A percentile compares a stretch with the other conserved stretches of the same genome.
Conservation (phyloP, 164 flowering plant genomes). For the Aristolochia contorta region DNA sequence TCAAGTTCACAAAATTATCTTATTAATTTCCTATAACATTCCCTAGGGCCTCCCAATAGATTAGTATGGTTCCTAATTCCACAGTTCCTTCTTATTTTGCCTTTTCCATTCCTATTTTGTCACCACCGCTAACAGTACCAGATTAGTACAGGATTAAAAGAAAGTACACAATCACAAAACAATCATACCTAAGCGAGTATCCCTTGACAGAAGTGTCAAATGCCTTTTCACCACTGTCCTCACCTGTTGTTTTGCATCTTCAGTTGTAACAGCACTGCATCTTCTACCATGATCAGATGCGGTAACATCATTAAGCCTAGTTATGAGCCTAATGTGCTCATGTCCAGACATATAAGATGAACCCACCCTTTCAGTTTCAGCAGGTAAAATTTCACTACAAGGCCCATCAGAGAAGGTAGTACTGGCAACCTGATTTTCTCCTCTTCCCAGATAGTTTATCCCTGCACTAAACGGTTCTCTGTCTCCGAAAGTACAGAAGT, state of each 20-base stretch:
- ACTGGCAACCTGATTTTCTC: constrained; percentile 17
- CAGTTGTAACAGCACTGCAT: constrained; percentile 15
- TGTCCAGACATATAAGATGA: constrained; percentile 5
- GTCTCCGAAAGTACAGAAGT: constrained; percentile 12
- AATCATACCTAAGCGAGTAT: constrained; percentile 39
- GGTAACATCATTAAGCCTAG: constrained; percentile 16
- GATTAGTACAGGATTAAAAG: too few relatives aligned
- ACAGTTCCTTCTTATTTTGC: too few relatives aligned
- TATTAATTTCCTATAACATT: too few relatives aligned
- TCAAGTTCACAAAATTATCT: too few relatives aligned
- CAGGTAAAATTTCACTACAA: constrained; percentile 16
- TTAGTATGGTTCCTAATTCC: too few relatives aligned
- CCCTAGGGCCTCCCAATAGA: too few relatives aligned
- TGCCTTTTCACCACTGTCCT: constrained; percentile 37
- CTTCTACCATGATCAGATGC: constrained; percentile 11
- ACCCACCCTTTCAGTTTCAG: constrained; percentile 20
- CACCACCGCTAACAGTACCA: too few relatives aligned
- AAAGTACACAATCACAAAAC: neutral
- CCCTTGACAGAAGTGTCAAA: constrained; percentile 33
- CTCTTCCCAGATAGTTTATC: constrained; percentile 18
- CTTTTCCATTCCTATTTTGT: too few relatives aligned
- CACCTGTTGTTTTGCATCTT: constrained; percentile 33
- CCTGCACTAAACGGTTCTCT: constrained; percentile 19
- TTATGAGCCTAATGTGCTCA: constrained; percentile 29
- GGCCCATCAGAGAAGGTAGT: constrained; percentile 12